Evolutionary conservation across 192 early-diverging fungal genomes (phyloP), one percentile per base, ranked within the genome.

Genomic region (Ramicandelaber brevisporus): DNA sequence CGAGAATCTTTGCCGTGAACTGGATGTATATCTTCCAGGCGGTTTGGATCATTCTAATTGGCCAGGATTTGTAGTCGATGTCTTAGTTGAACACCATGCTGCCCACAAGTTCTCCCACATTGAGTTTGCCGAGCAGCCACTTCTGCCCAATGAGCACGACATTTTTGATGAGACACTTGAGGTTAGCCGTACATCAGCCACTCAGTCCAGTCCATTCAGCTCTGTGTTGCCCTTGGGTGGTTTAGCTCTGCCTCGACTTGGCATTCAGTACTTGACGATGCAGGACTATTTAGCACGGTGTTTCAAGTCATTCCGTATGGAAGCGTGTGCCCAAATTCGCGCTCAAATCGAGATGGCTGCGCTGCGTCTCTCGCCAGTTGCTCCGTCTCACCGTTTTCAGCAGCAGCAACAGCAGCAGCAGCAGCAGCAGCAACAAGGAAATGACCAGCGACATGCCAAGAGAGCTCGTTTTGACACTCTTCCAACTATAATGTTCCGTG

Each of bases 161-260:
- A 17, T 22, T 17, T 17, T 20, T 27, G 11, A 11, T 15, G 14
- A 13, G 10, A 15, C 14, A 7, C 15, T 14, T 26, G 19, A 4
- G n/a, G 17, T 1, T 3, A 17, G 2, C n/a, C 17, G 1, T 27
- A 17, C 10, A 26, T 43, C 6, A 9, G 21, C 10, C 43, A 49
- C 10, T 31, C 37, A 8, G 27, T 24, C 19, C 33, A 65, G 9
- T 61, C 77, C 1, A 45, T 87, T n/a, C n/a, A n/a, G n/a, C n/a
- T n/a, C n/a, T n/a, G n/a, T n/a, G n/a, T n/a, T n/a, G n/a, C n/a
- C n/a, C n/a, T n/a, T n/a, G n/a, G n/a, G n/a, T n/a, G n/a, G n/a
- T n/a, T n/a, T n/a, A n/a, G n/a, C n/a, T n/a, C n/a, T n/a, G 3
- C 93, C 93, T 3, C 86, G 88, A 42, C 60, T 99, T 12, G 76